Evolutionary conservation across 352 stramenopile species (phyloP).

Genomic region (Phytophthora tubulina): DNA sequence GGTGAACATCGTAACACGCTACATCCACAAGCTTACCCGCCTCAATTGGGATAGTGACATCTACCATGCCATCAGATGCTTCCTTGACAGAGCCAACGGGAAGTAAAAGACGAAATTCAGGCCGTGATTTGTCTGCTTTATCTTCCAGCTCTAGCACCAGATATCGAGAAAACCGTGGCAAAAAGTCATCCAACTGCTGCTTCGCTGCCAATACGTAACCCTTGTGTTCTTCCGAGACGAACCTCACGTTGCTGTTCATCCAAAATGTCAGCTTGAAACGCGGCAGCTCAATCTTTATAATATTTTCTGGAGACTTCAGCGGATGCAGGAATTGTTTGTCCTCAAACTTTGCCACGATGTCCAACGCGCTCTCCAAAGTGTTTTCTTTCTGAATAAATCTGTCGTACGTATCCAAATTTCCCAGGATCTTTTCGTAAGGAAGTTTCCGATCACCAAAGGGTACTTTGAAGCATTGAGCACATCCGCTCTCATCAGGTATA

Average conservation of each 20-base stretch:
- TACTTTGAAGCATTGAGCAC: conserved; percentile 46
- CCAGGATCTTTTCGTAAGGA: too few species aligned
- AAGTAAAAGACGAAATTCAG: conserved; percentile 41
- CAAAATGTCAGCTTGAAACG: conserved; percentile 59
- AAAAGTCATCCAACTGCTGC: conserved; percentile 57
- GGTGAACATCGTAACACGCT: conserved; percentile 51
- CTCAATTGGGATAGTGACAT: conserved; percentile 26
- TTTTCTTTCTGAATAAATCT: conserved; percentile 33
- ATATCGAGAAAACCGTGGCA: conserved; percentile 54
- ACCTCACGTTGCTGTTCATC: conserved; percentile 25
- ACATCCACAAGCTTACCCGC: conserved; percentile 28
- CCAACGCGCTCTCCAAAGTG: conserved; percentile 2
- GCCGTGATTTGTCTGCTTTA: conserved; percentile 24
- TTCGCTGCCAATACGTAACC: conserved; percentile 47
- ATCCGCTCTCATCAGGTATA: conserved; percentile 12
- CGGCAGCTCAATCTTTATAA: conserved; percentile 53
- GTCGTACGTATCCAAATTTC: too few species aligned
- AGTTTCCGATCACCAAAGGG: conserved; percentile 30
- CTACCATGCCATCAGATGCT: conserved; percentile 23
- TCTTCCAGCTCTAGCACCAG: conserved; percentile 41
- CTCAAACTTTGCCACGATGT: conserved; percentile 62
- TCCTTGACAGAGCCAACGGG: conserved; percentile 43
- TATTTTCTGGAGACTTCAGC: conserved; percentile 15
- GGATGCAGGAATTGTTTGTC: conserved; percentile 44
- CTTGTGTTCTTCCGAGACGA: conserved; percentile 53